Conservation (phyloP, 2,329 filamentous ascomycete species). For the Ambrosiella beaveri region DNA sequence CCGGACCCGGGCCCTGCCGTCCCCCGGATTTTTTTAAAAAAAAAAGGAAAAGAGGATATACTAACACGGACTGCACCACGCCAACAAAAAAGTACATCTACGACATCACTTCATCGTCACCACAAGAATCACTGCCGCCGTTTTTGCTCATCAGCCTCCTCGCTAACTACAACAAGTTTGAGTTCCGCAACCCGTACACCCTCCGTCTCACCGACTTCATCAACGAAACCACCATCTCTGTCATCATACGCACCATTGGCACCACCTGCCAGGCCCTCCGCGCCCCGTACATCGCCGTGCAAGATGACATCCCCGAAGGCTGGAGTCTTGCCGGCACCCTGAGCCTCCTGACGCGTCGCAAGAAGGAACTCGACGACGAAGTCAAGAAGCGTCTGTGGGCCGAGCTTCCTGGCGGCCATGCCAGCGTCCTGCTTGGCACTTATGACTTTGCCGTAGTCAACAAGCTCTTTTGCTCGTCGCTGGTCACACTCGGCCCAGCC, state of each 20-base stretch:
- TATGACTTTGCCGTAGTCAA: conserved; percentile 93
- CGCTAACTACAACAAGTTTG: conserved; percentile 98
- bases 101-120: conserved; percentile 49
- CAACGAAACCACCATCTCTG: conserved; percentile 72
- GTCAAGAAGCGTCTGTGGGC: conserved; percentile 69
- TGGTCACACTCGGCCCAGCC: conserved; percentile 50
- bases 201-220: conserved; percentile 87
- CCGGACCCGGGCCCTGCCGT: background rate
- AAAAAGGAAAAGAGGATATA: no score
- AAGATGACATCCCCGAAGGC: conserved; percentile 77
- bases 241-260: conserved; percentile 63
- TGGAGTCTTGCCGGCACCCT: conserved; percentile 54
- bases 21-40: background rate
- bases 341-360: conserved; percentile 55
- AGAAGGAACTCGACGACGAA: conserved; percentile 46
- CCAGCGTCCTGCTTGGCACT: conserved; percentile 63
- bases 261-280: conserved; percentile 50
- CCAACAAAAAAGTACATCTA: conserved; percentile 48
- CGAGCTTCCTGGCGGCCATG: conserved; percentile 45
- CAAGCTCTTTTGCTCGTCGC: conserved; percentile 79
- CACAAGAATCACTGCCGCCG: conserved; percentile 44
- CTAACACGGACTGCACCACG: background rate
- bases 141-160: conserved; percentile 73
- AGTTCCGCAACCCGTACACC: conserved; percentile 93
- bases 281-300: conserved; percentile 64